Base-by-base conservation (phyloP, 2,329 filamentous ascomycete species). In the Penicillium sp. region DNA sequence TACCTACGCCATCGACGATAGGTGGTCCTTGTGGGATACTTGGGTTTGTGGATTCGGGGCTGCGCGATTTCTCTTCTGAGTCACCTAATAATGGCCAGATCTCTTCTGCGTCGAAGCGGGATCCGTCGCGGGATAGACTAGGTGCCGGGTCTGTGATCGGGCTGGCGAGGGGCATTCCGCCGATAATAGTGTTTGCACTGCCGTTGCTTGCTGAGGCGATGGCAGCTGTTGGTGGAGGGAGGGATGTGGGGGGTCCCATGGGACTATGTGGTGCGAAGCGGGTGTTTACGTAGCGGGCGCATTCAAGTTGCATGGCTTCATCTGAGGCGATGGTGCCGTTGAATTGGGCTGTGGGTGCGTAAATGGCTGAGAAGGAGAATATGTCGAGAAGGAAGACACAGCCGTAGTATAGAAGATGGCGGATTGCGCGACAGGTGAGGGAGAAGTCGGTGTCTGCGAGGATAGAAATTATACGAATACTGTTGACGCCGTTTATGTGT, bases 361-460 rank as follows among this genome's bases (percentile, higher is more conserved):
- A 99, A 67, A 96, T 93, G 43, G 90, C 91, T 31, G 87, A 83
- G 72, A 98, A 99, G 73, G 95, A 92, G 80, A 98, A 98, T 66
- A 97, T 90, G 76, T 99, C 95, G 11, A 98, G 85, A 52, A 98
- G 84, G 26, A 96, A 82, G 35, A 96, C 84, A 68, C 91, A 93
- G 70, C 93, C 91, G 75, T 98, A 97, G 79, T 96, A 96, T 26
- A 98, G 82, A 10, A 99, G 83, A 72, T 98, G 93, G 61, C 90
- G 88, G 56, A 98, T 84, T 8, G 92, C 93, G 52, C 91, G 88
- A 68, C 91, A 90, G 55, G 93, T 91, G 24, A 99, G 86, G 49
- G 90, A 89, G 48, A 96, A 84, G 58, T 96, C 92, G 10, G 95
- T 91, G 68, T 96, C 90, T 46, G 93, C 91, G 24, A 90, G 82